These are phyloP conservation scores for Penicillium canariense DNA, from an alignment of 495 filamentous ascomycete species.

Conservation along the genomic window DNA sequence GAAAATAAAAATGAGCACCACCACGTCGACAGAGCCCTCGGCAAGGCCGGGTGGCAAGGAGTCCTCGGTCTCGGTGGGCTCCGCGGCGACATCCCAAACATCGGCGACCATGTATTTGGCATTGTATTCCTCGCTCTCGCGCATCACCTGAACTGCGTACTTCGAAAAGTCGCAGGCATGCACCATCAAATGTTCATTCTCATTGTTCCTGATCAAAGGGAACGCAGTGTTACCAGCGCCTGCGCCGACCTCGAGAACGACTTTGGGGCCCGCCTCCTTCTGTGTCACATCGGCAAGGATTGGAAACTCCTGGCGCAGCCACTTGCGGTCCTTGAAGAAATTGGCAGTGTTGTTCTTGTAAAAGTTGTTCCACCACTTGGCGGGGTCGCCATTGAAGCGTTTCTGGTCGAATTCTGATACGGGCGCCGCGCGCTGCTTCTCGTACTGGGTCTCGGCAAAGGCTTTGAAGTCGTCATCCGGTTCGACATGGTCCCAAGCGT, in stretches of 20 bases:
- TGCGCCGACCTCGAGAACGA: constrained; percentile 86
- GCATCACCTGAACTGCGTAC: constrained; percentile 87
- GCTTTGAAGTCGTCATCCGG: constrained; percentile 79
- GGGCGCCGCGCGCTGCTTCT: constrained; percentile 74
- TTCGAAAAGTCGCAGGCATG: constrained; percentile 94
- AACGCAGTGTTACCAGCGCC: constrained; percentile 97
- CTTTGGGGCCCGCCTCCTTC: constrained; percentile 56
- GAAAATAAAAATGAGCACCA: constrained; percentile 95
- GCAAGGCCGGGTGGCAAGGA: constrained; percentile 70
- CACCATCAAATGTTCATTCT: constrained; percentile 72
- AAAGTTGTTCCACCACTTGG: constrained; percentile 95
- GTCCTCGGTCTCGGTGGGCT: constrained; percentile 35
- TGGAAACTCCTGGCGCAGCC: constrained; percentile 93
- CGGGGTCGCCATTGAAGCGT: constrained; percentile 84
- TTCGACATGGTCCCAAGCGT: constrained; percentile 96
- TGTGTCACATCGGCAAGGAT: constrained; percentile 68
- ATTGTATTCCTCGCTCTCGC: constrained; percentile 63
- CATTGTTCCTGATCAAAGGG: constrained; percentile 76
- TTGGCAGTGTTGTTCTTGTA: constrained; percentile 93
- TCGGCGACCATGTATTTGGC: constrained; percentile 70
- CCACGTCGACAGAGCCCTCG: constrained; percentile 77
- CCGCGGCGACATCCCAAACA: constrained; percentile 82
- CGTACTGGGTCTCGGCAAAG: constrained; percentile 77
- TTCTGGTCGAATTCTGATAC: constrained; percentile 83
- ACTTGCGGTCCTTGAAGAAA: constrained; percentile 99